These are phyloP conservation scores for Trichothecium sympodiale DNA, from an alignment of 2,329 filamentous ascomycete species.

Conservation along the genomic window DNA sequence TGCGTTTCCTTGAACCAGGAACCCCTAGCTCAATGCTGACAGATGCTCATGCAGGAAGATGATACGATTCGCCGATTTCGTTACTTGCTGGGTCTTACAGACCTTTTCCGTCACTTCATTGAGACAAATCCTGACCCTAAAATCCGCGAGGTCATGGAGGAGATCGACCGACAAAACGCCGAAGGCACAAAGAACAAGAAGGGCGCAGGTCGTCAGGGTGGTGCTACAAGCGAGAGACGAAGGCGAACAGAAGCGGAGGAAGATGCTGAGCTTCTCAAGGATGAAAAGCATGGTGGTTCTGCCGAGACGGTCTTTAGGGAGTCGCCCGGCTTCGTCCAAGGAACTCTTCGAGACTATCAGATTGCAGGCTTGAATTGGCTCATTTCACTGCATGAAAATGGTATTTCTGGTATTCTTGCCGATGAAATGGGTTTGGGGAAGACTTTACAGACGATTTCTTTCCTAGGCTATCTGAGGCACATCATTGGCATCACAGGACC, in stretches of 20 bases:
- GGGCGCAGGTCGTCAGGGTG: conserved; percentile 68
- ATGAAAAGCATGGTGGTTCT: conserved; percentile 79
- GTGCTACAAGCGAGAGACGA: conserved; percentile 65
- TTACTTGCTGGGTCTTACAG: conserved; percentile 88
- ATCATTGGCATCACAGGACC: conserved; percentile 82
- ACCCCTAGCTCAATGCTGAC: conserved; percentile 3
- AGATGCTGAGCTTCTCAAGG: conserved; percentile 76
- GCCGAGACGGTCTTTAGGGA: conserved; percentile 89
- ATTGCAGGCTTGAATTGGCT: conserved; percentile 94
- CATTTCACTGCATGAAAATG: conserved; percentile 94
- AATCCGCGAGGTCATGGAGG: conserved; percentile 84
- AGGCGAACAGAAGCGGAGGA: conserved; percentile 95
- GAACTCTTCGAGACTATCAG: conserved; percentile 93
- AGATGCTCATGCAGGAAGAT: conserved; percentile 54
- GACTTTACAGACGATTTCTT: conserved; percentile 93
- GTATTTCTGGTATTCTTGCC: conserved; percentile 93
- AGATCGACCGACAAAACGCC: conserved; percentile 88
- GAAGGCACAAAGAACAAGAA: conserved; percentile 64
- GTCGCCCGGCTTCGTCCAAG: conserved; percentile 80
- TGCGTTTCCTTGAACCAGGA: conserved; percentile 23
- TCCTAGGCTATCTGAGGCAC: conserved; percentile 88
- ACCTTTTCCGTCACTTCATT: conserved; percentile 97
- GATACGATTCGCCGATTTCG: conserved; percentile 90
- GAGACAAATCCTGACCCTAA: conserved; percentile 93
- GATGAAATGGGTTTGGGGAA: conserved; percentile 99